phyloP scores from a whole-genome alignment of 2,329 filamentous ascomycete species.

The Aspergillus fumigatus region DNA sequence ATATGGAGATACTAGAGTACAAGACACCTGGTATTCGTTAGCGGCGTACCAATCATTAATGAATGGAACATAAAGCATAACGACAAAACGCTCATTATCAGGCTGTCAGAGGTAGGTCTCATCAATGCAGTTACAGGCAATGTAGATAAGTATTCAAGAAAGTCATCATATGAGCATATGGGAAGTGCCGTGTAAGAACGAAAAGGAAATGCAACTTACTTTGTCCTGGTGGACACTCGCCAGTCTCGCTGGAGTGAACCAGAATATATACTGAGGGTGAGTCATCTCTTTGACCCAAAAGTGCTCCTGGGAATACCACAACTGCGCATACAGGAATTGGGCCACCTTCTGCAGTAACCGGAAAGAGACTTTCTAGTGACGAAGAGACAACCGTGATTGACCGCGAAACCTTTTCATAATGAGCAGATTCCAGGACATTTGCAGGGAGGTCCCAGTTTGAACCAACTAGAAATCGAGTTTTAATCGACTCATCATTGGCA shows the following conservation, averaged over 20 bases:
- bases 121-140: conserved; percentile 94
- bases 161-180: conserved; percentile 70
- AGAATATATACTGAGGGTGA: conserved; percentile 55
- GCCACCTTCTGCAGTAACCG: conserved; percentile 66
- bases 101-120: conserved; percentile 79
- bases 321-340: conserved; percentile 66
- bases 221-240: conserved; percentile 83
- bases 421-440: conserved; percentile 8
- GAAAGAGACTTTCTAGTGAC: conserved; percentile 63
- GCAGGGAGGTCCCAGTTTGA: conserved; percentile 34
- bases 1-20: conserved; percentile 48
- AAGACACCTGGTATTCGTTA: conserved; percentile 51
- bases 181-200: conserved; percentile 9
- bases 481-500: conserved; percentile 34
- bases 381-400: conserved; percentile 67
- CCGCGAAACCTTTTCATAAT: conserved; percentile 47
- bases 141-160: conserved; percentile 98
- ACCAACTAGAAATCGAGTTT: conserved; percentile 34
- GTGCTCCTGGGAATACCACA: conserved; percentile 35
- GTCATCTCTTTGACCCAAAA: conserved; percentile 25
- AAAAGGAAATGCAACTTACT: conserved; percentile 60
- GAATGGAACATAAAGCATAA: conserved; percentile 14
- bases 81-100: conserved; percentile 57
- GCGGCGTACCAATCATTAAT: conserved; percentile 20
- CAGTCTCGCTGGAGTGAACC: conserved; percentile 83